phyloP scores from a whole-genome alignment of 768 basidiomycete genomes.

The Tricholoma sp. region DNA sequence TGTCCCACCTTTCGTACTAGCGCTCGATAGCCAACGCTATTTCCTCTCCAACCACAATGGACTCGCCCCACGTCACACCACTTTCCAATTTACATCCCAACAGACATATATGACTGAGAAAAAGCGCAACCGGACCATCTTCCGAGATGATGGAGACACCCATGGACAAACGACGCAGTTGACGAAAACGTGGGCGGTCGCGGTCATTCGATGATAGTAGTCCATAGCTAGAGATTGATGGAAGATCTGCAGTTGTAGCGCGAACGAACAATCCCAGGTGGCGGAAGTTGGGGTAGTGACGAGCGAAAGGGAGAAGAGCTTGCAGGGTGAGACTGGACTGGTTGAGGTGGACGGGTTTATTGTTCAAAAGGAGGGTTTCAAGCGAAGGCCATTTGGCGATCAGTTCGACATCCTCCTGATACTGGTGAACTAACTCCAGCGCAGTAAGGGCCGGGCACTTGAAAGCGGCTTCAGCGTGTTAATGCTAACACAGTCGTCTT shows the following conservation, averaged over 20 bases:
- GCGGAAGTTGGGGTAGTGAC: slow-evolving; percentile 33
- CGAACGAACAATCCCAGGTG: slow-evolving; percentile 38
- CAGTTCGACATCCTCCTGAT: slow-evolving; percentile 37
- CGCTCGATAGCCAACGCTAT: slow-evolving; percentile 8
- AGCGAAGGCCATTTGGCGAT: slow-evolving; percentile 45
- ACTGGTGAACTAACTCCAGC: slow-evolving; percentile 35
- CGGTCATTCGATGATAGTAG: slow-evolving; percentile 9
- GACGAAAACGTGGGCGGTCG: slow-evolving; percentile 24
- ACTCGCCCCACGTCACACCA: slow-evolving; percentile 46
- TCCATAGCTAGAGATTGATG: slow-evolving; percentile 10
- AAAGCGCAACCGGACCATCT: slow-evolving; percentile 41
- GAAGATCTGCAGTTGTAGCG: slow-evolving; percentile 24
- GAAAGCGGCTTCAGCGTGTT: slow-evolving; percentile 32
- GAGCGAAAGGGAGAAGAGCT: slow-evolving; percentile 36
- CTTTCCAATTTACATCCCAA: slow-evolving; percentile 34
- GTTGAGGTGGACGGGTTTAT: slow-evolving; percentile 33
- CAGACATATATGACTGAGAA: slow-evolving; percentile 49
- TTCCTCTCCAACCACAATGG: background rate
- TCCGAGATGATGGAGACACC: slow-evolving; percentile 46
- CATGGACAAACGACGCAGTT: slow-evolving; percentile 35
- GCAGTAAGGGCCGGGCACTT: slow-evolving; percentile 27
- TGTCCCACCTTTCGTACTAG: slow-evolving; percentile 18
- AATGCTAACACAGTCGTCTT: slow-evolving; percentile 23
- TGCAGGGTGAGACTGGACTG: slow-evolving; percentile 30
- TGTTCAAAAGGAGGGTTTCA: slow-evolving; percentile 41